These are phyloP conservation scores for Whalleya microplaca DNA, from an alignment of 2,329 filamentous ascomycete species.

Conservation along the genomic window DNA sequence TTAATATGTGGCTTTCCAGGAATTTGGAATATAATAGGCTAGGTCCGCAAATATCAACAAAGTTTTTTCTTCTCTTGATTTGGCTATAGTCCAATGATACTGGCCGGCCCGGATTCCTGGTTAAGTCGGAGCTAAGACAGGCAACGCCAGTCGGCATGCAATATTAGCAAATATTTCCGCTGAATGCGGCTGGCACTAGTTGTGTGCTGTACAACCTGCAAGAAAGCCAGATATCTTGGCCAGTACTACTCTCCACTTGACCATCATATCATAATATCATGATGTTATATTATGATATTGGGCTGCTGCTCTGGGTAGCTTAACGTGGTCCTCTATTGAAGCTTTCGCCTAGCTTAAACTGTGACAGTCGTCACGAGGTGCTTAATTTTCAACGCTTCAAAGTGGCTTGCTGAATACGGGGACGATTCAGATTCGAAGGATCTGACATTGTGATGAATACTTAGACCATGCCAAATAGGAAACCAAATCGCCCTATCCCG, in stretches of 20 bases:
- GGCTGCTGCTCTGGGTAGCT: neutral
- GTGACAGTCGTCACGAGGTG: neutral
- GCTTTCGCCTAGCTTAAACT: neutral
- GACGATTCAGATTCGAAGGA: slow-evolving; percentile 7
- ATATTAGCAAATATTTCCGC: neutral
- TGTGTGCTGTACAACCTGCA: slow-evolving; percentile 10
- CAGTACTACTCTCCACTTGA: neutral
- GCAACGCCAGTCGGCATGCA: neutral
- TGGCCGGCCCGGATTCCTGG: slow-evolving; percentile 6
- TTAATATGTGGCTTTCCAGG: neutral
- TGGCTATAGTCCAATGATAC: slow-evolving; percentile 6
- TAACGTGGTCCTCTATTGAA: neutral
- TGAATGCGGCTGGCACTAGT: slow-evolving; percentile 14
- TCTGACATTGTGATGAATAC: slow-evolving; percentile 9
- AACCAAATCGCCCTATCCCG: slow-evolving; percentile 11
- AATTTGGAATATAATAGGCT: neutral
- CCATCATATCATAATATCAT: slow-evolving; percentile 8
- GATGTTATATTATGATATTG: neutral
- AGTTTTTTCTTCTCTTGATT: neutral
- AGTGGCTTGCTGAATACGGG: slow-evolving; percentile 10
- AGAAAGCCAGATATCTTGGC: slow-evolving; percentile 2
- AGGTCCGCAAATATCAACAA: neutral
- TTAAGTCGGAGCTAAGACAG: slow-evolving; percentile 13
- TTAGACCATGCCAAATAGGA: slow-evolving; percentile 19
- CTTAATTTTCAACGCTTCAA: slow-evolving; percentile 3